These are phyloP conservation scores for Gentiana straminea DNA, from an alignment of 257 asterid genomes.

Conservation along the genomic window DNA sequence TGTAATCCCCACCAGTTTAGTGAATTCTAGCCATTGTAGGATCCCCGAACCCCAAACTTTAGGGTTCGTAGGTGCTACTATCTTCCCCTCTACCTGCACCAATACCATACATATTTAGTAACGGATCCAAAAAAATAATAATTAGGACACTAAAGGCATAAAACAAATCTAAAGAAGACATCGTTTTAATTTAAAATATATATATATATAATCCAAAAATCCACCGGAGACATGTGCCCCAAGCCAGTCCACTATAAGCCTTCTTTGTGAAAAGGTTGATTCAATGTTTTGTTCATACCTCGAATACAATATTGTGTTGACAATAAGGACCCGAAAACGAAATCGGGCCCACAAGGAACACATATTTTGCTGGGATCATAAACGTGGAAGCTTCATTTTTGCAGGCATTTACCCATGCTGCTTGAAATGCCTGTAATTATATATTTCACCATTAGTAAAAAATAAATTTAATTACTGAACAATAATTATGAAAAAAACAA, in stretches of 20 bases:
- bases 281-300: conserved; percentile 28
- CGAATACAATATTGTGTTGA: conserved; percentile 75
- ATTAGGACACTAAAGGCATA: too few species aligned
- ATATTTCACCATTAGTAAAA: too few species aligned
- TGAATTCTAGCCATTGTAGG: conserved; percentile 76
- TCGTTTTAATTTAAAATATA: too few species aligned
- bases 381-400: conserved; percentile 61
- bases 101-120: neutral
- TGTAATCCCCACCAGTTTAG: conserved; percentile 77
- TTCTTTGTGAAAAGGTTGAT: too few species aligned
- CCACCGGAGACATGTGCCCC: too few species aligned
- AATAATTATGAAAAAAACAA: too few species aligned
- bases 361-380: conserved; percentile 45
- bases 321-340: conserved; percentile 94
- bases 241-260: too few species aligned
- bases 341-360: conserved; percentile 77
- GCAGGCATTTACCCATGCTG: conserved; percentile 89
- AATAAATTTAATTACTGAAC: too few species aligned
- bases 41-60: conserved; percentile 77
- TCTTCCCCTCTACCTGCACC: conserved; percentile 76
- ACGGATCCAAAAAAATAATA: too few species aligned
- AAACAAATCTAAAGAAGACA: too few species aligned
- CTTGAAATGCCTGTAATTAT: conserved; percentile 62
- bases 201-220: too few species aligned
- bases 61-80: conserved; percentile 68